Evolutionary conservation across 768 basidiomycete species (phyloP), one percentile per base, ranked within the genome.

Genomic region (Phlebiopsis flavidoalba): DNA sequence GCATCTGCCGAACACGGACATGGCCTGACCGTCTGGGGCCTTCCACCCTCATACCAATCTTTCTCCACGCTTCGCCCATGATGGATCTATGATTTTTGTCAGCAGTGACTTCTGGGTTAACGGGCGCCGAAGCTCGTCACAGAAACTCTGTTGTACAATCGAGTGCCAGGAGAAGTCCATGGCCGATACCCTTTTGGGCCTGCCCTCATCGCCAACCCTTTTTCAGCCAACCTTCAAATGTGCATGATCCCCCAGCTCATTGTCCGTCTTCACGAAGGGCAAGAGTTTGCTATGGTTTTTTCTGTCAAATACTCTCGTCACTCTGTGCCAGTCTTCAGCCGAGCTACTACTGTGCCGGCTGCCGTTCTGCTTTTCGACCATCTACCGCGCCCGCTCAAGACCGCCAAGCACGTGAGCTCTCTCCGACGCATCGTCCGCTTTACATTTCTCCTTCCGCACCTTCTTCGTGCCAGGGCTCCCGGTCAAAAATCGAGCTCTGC

Each of bases 141-240:
- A n/a, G n/a, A n/a, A n/a, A 85, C n/a, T 79, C 87, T 12, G 90
- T n/a, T n/a, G 89, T 15, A 83, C 79, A 63, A 79, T 84, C 57
- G n/a, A 75, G 75, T 3, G 76, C n/a, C 89, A 0, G 93, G 93
- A 0, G 83, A 88, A 37, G 90, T 98, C n/a, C 63, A 95, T 95
- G 88, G 87, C 90, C n/a, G 93, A n/a, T n/a, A n/a, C n/a, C 95
- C 55, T 99, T 98, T 72, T 98, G 96, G 95, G 95, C 96, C 0
- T 95, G 93, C 71, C n/a, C 77, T 98, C 21, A 90, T 98, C 62
- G 94, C 93, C 0, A 88, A n/a, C n/a, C n/a, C n/a, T n/a, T n/a
- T n/a, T n/a, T 90, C 0, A 87, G 83, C n/a, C 66, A 94, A 93
- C 71, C 75, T 97, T 2, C 94, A 97, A 71, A 85, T 89, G 80